Percentiles rank a stretch among this genome's conserved stretches.
phyloP scores from a whole-genome alignment of 2,329 filamentous ascomycete genomes.

The Aureobasidium sp. region DNA sequence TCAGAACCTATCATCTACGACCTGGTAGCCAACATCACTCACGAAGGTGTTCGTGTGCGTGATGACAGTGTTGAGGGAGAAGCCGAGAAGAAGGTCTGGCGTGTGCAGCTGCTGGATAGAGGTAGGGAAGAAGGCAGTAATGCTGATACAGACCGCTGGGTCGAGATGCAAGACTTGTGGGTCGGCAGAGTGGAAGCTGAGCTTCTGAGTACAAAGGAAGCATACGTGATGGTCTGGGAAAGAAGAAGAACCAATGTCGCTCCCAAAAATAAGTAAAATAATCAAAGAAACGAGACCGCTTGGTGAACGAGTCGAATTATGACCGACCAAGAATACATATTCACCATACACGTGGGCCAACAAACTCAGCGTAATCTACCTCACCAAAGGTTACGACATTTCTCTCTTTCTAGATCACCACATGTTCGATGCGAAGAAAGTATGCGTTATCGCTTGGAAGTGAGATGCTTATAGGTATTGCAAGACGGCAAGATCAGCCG shows the following conservation, averaged over 20 bases:
- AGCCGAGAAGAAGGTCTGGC: slow-evolving; percentile 89
- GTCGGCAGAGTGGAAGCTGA: slow-evolving; percentile 86
- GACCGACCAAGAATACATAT: background rate
- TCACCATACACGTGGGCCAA: background rate
- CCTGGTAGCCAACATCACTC: slow-evolving; percentile 88
- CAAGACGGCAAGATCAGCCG: slow-evolving; percentile 4
- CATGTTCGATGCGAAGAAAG: background rate
- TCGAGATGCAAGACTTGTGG: slow-evolving; percentile 87
- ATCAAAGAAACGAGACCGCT: background rate
- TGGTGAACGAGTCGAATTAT: background rate
- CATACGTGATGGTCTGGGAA: slow-evolving; percentile 96
- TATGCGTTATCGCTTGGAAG: background rate
- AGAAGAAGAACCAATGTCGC: slow-evolving; percentile 49
- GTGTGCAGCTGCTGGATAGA: slow-evolving; percentile 79
- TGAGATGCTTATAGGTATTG: background rate
- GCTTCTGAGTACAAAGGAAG: slow-evolving; percentile 84
- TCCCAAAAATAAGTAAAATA: slow-evolving; percentile 14
- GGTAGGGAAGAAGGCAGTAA: slow-evolving; percentile 18
- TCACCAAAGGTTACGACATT: background rate
- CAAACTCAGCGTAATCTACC: background rate
- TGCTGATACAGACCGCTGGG: slow-evolving; percentile 60
- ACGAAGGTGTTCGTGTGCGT: slow-evolving; percentile 67
- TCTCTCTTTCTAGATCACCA: background rate
- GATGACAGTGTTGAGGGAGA: slow-evolving; percentile 83
- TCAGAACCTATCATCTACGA: slow-evolving; percentile 90